phyloP scores from a whole-genome alignment of 1,284 basidiomycete species.

The Lentinus polychrous region DNA sequence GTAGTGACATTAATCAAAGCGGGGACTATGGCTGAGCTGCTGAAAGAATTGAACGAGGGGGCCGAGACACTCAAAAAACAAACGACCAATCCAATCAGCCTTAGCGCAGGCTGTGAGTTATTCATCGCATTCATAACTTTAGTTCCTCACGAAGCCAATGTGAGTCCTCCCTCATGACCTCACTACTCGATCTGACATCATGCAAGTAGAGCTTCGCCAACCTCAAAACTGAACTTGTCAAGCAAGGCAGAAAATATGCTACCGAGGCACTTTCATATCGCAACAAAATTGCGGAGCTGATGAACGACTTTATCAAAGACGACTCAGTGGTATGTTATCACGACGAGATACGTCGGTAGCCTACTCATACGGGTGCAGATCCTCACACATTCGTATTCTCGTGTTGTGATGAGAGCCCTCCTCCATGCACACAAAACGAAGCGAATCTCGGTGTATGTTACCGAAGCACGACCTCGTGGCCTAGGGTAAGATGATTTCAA shows the following conservation, averaged over 20 bases:
- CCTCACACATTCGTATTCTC: constrained; percentile 91
- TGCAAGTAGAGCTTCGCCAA: constrained; percentile 63
- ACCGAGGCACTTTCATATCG: constrained; percentile 80
- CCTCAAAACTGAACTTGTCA: constrained; percentile 76
- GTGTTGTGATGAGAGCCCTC: constrained; percentile 93
- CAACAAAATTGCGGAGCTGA: constrained; percentile 85
- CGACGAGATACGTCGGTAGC: constrained; percentile 3
- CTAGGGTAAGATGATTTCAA: constrained; percentile 47
- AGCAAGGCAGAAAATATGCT: constrained; percentile 73
- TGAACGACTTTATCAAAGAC: constrained; percentile 90
- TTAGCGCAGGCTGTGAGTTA: constrained; percentile 86
- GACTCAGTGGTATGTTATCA: constrained; percentile 71
- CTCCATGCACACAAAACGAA: constrained; percentile 86
- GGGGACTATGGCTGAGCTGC: constrained; percentile 87
- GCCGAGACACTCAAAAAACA: constrained; percentile 59
- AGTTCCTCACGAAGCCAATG: constrained; percentile 77
- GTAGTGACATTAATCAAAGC: constrained; percentile 32
- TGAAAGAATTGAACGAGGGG: constrained; percentile 74
- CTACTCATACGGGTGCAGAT: constrained; percentile 47
- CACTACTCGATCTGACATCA: constrained; percentile 10
- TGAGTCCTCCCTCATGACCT: constrained; percentile 30
- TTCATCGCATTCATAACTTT: constrained; percentile 86
- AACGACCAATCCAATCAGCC: constrained; percentile 75
- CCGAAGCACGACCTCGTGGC: constrained; percentile 86
- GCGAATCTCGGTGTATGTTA: constrained; percentile 95